These are phyloP conservation scores for Scenedesmus sp. DNA, from an alignment of 163 green algal genomes.

Conservation along the genomic window DNA sequence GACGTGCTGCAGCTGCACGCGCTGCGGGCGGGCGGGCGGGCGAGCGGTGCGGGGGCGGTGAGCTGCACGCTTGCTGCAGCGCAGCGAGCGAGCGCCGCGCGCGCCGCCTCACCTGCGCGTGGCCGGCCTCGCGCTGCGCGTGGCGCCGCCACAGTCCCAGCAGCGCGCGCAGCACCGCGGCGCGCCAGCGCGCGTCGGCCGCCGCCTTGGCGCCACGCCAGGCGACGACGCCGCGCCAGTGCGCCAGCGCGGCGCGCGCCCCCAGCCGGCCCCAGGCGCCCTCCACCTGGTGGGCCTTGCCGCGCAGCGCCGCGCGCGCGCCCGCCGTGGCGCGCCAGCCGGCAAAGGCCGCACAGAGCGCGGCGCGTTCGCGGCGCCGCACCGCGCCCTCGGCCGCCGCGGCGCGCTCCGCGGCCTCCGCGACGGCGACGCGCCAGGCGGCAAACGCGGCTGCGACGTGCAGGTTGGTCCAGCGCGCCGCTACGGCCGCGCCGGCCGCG, in stretches of 20 bases:
- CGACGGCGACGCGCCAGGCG: slow-evolving; percentile 1
- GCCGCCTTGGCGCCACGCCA: slow-evolving; percentile 4
- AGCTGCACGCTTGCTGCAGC: too few species aligned
- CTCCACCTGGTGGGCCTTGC: background rate
- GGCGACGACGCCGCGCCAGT: slow-evolving; percentile 1
- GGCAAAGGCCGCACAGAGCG: background rate
- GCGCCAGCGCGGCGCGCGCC: background rate
- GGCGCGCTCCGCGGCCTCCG: background rate
- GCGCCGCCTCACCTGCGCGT: slow-evolving; percentile 1
- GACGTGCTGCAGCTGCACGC: background rate
- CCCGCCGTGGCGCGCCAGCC: background rate
- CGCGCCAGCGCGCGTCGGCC: slow-evolving; percentile 6
- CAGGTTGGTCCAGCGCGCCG: slow-evolving; percentile 31
- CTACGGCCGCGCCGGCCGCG: background rate
- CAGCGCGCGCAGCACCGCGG: background rate
- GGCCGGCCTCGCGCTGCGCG: background rate
- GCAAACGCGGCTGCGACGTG: slow-evolving; percentile 28
- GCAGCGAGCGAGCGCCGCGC: background rate
- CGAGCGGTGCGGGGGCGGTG: too few species aligned
- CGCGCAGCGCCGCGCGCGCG: background rate
- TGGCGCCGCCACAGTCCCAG: slow-evolving; percentile 4
- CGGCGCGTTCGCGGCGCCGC: background rate
- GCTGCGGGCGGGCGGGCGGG: slow-evolving; percentile 13
- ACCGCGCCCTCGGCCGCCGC: slow-evolving; percentile 4
- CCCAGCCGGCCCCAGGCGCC: background rate